A percentile compares a stretch with the other conserved stretches of the same genome.
Conservation (phyloP, 441 rosid species). For the Pelargonium myrrhifolium region DNA sequence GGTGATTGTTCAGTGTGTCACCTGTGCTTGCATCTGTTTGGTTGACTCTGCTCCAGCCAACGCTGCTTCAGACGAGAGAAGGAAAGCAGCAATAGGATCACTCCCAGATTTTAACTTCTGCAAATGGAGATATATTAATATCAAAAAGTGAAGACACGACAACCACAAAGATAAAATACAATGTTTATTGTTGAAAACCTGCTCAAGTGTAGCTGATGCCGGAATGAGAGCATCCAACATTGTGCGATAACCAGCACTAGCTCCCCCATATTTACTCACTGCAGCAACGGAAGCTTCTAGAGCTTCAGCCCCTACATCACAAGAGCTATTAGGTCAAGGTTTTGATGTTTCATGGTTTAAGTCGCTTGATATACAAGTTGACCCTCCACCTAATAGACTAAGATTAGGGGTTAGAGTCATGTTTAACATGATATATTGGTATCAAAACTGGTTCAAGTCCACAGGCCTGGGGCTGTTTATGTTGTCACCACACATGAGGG, state of each 20-base stretch:
- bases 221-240: constrained; percentile 91
- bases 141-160: constrained; percentile 3
- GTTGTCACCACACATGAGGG: no score
- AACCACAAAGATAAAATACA: constrained; percentile 9
- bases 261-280: constrained; percentile 90
- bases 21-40: constrained; percentile 85
- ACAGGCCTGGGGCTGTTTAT: no score
- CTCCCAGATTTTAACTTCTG: constrained; percentile 74
- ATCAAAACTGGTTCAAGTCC: no score
- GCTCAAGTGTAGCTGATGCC: constrained; percentile 68
- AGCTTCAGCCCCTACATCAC: constrained; percentile 71
- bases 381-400: no score
- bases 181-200: constrained; percentile 35
- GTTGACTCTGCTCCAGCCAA: constrained; percentile 88
- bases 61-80: constrained; percentile 80
- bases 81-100: constrained; percentile 60
- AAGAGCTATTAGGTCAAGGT: constrained; percentile 16
- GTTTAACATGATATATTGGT: no score
- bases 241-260: constrained; percentile 83
- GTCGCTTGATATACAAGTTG: no score
- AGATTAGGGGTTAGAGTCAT: no score
- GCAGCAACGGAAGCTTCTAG: constrained; percentile 76
- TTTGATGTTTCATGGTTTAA: no score
- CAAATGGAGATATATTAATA: constrained; percentile 16
- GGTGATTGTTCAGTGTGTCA: constrained; percentile 16